phyloP scores from a whole-genome alignment of 176 grass and related monocot genomes.

The Rhynchospora tenuis region DNA sequence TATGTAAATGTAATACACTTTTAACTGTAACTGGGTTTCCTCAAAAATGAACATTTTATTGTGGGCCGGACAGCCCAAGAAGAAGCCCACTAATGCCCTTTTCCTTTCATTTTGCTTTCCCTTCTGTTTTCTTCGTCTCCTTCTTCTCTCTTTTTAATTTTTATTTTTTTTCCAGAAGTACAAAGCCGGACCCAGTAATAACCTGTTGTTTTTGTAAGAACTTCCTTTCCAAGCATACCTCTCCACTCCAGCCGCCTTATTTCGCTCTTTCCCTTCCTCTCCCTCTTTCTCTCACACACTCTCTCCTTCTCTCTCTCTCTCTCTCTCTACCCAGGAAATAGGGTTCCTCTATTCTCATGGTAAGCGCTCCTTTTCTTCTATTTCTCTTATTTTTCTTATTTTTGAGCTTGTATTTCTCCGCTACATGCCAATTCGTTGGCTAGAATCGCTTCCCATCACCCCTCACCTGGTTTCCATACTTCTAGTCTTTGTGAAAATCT shows the following conservation, averaged over 20 bases:
- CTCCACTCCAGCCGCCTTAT: not conserved
- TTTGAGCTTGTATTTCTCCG: not conserved
- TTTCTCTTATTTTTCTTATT: not conserved
- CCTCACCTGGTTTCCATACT: not conserved
- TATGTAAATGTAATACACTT: no score
- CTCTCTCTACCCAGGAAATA: not conserved
- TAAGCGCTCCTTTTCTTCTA: not conserved
- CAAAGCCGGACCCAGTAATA: not conserved
- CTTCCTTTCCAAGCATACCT: slow-evolving; percentile 22
- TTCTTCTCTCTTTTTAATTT: not conserved
- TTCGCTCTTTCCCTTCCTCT: not conserved
- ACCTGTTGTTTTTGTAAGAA: not conserved
- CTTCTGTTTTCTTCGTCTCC: no score
- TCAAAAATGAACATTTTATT: no score
- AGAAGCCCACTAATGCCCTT: no score
- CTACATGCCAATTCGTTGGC: not conserved
- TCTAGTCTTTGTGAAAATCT: not conserved
- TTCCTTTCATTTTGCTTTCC: no score
- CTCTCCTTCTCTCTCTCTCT: not conserved
- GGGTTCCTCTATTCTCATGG: slow-evolving; percentile 8
- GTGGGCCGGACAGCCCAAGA: no score
- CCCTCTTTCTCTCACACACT: not conserved
- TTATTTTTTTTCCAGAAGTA: not conserved
- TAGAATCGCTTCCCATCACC: not conserved
- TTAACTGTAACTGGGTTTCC: no score